Base-by-base conservation (phyloP, 768 basidiomycete species). In the Serendipita vermifera region DNA sequence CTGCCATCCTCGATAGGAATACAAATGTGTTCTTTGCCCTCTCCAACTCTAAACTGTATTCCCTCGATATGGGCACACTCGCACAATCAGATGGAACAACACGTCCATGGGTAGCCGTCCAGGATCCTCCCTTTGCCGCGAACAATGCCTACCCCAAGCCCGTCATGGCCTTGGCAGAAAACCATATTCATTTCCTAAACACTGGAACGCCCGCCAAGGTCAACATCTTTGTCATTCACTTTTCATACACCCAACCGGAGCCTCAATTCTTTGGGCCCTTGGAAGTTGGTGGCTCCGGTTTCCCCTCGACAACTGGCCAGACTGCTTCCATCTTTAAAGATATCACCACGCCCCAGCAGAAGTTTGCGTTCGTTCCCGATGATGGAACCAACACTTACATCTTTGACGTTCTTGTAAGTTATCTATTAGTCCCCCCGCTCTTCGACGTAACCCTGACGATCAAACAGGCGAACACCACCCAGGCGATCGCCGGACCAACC, bases 11-110 rank as follows among this genome's bases (percentile, higher is more conserved):
- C 32, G 92, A 97, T 70, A 92, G 94, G 61, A 92, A 97, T 67
- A 97, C 92, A 51, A 92, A 94, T 59, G 80, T 84, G 58, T 84
- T 96, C 70, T 92, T 84, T 67, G 84, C 82, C 0, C 70, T 86
- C 58, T 83, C 83, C 3, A 70, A 77, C 1, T 79, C 76, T 40
- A 78, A 77, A 55, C 58, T 93, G 2, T 89, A 71, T 62, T 77
- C 76, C 39, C 73, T 94, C 38, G 79, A 91, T 67, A 81, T 94
- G 77, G 74, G 70, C 24, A 61, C 71, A 13, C 72, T 88, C 57
- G 84, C 75, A 41, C 69, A 76, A 3, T 83, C 88, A 2, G 78
- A 78, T 46, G 69, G 73, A 33, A 40, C 61, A 4, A 72, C 83
- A 2, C 60, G 88, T 13, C 62, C 74, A 1, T 96, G 92, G 92